These are phyloP conservation scores for Paramecium pentaurelia DNA, from an alignment of 73 alveolate genomes.

Conservation along the genomic window DNA sequence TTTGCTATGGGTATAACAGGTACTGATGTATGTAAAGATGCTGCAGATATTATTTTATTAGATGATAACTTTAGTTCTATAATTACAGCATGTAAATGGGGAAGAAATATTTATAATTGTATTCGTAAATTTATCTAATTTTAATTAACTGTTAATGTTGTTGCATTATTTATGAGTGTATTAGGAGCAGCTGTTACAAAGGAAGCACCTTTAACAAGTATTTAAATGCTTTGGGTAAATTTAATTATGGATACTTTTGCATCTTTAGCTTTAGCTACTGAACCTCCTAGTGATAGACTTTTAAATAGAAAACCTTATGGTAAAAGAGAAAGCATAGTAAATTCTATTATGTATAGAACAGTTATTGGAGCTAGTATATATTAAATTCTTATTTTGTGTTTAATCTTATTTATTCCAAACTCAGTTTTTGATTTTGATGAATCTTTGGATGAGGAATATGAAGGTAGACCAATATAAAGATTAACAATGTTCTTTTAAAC, in stretches of 20 bases:
- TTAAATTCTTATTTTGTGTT: conserved; percentile 21
- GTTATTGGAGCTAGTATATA: conserved; percentile 60
- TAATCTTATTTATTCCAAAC: neutral
- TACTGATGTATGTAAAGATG: conserved; percentile 85
- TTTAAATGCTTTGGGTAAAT: conserved; percentile 85
- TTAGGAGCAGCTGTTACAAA: conserved; percentile 77
- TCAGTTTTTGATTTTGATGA: neutral
- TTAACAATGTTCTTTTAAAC: conserved; percentile 79
- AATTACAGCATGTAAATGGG: conserved; percentile 73
- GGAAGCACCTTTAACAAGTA: conserved; percentile 85
- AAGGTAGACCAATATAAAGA: neutral
- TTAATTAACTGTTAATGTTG: conserved; percentile 81
- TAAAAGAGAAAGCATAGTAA: conserved; percentile 65
- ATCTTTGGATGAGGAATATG: neutral
- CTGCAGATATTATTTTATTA: conserved; percentile 83
- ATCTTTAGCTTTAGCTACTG: conserved; percentile 89
- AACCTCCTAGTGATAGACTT: conserved; percentile 73
- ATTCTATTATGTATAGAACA: conserved; percentile 76
- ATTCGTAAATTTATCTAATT: conserved; percentile 77
- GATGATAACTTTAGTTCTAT: conserved; percentile 84
- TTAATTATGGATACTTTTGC: conserved; percentile 93
- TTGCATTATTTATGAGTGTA: conserved; percentile 79
- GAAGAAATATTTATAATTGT: conserved; percentile 78
- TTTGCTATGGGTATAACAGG: conserved; percentile 82
- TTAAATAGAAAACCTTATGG: conserved; percentile 73